Evolutionary conservation across 2,329 filamentous ascomycete species (phyloP), one percentile per base, ranked within the genome.

Genomic region (Trichoderma atrobrunneum): DNA sequence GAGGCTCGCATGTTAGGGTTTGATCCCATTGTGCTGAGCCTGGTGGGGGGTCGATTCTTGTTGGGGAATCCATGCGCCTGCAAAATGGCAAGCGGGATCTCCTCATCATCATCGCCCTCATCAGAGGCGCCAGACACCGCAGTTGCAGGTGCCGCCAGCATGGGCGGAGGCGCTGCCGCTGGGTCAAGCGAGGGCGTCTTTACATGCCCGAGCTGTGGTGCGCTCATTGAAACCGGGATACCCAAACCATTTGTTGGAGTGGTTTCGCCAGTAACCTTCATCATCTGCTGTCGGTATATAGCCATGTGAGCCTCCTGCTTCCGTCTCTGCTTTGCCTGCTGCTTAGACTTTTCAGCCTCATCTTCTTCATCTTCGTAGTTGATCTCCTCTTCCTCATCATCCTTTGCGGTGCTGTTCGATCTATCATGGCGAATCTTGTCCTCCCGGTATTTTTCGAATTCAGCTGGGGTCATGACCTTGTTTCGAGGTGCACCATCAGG

Each of bases 281-380:
- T 97, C 94, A 97, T 97, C 81, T 96, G 93, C 80, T 97, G 94
- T 72, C 94, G 89, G 80, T 97, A 97, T 2, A 97, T 91, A 1
- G 93, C 88, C 85, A 97, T 91, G 79, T 96, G 93, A 14, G 94
- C 94, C 81, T 97, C 93, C 79, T 97, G 94, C 84, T 95, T 96
- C 77, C 90, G 89, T 74, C 94, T 87, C 79, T 96, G 93, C 79
- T 91, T 92, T 21, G 91, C 89, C 61, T 92, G 86, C 78, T 93
- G 87, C 78, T 87, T 91, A 32, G 90, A 89, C 78, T 92, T 93
- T 78, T 97, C 93, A 0, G 87, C 80, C 74, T 97, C 94, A 76
- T 97, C 93, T 56, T 95, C 92, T 60, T 93, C 91, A 60, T 93
- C 91, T 51, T 91, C 89, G 73, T 92, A 91, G 73, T 90, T 85